Base-by-base conservation (phyloP, 2,329 filamentous ascomycete genomes). In the Apiospora aurea region DNA sequence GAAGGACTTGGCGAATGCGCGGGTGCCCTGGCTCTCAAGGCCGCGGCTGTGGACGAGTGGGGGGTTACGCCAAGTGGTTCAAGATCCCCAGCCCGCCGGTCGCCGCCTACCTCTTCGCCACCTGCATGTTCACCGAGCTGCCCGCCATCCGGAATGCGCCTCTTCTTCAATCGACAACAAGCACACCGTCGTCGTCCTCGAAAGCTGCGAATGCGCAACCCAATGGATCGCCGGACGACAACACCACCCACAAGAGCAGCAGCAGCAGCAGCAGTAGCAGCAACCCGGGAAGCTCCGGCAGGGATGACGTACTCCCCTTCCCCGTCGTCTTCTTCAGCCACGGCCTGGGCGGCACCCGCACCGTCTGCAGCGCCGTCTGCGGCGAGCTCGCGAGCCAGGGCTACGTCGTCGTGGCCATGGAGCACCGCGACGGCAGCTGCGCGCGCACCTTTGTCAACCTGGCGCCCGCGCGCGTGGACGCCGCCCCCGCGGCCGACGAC, bases 351-450 rank as follows among this genome's bases (percentile, higher is more conserved):
- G 57, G 57, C 8, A 64, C 57, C 10, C 57, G 57, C 29, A 64
- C 57, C 57, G 57, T 64, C 34, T 64, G 57, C 57, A 64, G 57
- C 57, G 57, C 57, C 57, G 18, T 64, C 57, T 64, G 57, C 34
- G 34, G 57, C 57, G 57, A 64, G 18, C 57, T 64, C 57, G 57
- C 57, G 4, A 64, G 57, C 57, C 21, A 34, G 10, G 57, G 57
- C 10, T 64, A 64, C 34, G 57, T 64, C 2, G 57, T 64, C 29
- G 34, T 64, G 16, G 57, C 57, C 18, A 38, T 64, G 57, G 57
- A 64, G 4, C 57, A 64, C 57, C 57, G 57, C 57, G 57, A 64
- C 34, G 57, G 57, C 57, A 64, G 57, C 57, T 64, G 57, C 34
- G 57, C 57, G 18, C 57, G 57, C 18, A 64, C 57, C 18, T 64